Percentiles rank a stretch among this genome's conserved stretches.
These are phyloP conservation scores for Kalmusia sp. DNA, from an alignment of 2,329 filamentous ascomycete species.

Conservation along the genomic window DNA sequence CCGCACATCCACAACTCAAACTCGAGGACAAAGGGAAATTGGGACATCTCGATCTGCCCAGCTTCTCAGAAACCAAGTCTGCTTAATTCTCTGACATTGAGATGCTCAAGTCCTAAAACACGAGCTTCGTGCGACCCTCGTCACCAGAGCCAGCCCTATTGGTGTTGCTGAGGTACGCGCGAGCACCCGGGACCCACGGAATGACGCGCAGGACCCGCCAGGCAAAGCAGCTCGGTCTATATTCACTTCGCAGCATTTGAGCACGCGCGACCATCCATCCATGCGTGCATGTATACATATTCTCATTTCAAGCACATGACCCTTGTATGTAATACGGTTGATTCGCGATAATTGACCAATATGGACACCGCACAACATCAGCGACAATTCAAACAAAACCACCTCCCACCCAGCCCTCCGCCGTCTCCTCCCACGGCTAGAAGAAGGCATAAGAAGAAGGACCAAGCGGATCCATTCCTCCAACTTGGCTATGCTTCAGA, in stretches of 20 bases:
- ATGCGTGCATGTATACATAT: background rate
- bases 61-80: no score
- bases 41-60: no score
- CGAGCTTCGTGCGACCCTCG: background rate
- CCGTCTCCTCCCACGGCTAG: slow-evolving; percentile 16
- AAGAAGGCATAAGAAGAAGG: slow-evolving; percentile 17
- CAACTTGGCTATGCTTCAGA: slow-evolving; percentile 16
- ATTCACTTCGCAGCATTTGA: background rate
- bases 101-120: background rate
- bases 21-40: background rate
- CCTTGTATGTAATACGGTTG: background rate
- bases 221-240: background rate
- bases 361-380: background rate
- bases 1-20: background rate
- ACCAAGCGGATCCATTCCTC: slow-evolving; percentile 25
- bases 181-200: slow-evolving; percentile 1
- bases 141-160: background rate
- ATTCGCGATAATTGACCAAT: background rate
- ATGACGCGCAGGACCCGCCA: slow-evolving; percentile 6
- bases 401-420: slow-evolving; percentile 20
- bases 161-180: background rate
- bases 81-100: background rate
- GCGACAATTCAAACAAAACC: background rate
- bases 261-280: background rate
- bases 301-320: background rate